Conservation (phyloP, 768 basidiomycete genomes). For the Boletus subparvulus region DNA sequence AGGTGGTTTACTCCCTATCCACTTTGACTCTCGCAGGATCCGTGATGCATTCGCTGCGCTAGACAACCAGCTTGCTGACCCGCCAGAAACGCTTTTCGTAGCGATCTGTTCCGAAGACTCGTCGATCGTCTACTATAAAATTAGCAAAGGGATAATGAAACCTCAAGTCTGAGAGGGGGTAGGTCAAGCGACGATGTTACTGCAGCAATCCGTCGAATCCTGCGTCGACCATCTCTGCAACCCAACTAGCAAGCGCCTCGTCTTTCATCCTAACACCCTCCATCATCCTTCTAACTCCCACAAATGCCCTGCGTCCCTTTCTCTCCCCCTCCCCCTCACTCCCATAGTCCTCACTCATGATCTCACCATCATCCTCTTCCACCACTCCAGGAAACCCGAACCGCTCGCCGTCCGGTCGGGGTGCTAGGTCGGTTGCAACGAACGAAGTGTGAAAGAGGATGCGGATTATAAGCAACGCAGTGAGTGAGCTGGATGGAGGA, state of each 20-base stretch:
- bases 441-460: conserved; percentile 82
- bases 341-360: conserved; percentile 33
- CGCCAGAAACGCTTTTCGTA: conserved; percentile 53
- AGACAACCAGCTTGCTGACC: conserved; percentile 14
- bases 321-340: conserved; percentile 67
- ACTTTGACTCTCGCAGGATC: conserved; percentile 43
- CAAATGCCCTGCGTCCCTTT: conserved; percentile 71
- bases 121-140: conserved; percentile 82
- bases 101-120: conserved; percentile 77
- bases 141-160: conserved; percentile 75
- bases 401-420: conserved; percentile 76
- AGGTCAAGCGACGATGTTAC: conserved; percentile 1
- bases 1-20: neutral
- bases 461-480: conserved; percentile 79
- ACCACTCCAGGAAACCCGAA: conserved; percentile 88
- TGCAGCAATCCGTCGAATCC: conserved; percentile 36
- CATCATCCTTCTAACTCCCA: conserved; percentile 55
- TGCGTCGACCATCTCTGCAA: conserved; percentile 59
- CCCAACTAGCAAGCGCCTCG: conserved; percentile 57
- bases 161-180: conserved; percentile 48
- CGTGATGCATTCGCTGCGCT: conserved; percentile 55
- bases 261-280: conserved; percentile 66
- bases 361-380: conserved; percentile 74
- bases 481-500: conserved; percentile 72
- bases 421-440: conserved; percentile 59